A percentile compares a stretch with the other conserved stretches of the same genome.
These are phyloP conservation scores for Saccharomyces hybrid DNA, from an alignment of 1,139 yeast species.

Conservation along the genomic window DNA sequence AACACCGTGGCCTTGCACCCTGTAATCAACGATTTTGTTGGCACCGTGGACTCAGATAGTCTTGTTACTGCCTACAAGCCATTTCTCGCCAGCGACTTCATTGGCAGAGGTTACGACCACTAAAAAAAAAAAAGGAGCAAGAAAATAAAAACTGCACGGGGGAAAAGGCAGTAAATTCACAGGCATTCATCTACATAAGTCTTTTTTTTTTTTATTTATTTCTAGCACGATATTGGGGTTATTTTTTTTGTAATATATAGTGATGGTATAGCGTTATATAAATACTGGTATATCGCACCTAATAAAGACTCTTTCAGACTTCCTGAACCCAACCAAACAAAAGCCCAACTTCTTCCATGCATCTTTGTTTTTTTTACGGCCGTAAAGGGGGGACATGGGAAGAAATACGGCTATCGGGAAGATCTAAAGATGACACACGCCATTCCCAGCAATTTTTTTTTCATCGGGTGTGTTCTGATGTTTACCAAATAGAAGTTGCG, in stretches of 20 bases:
- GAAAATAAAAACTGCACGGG: not conserved
- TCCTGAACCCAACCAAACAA: not conserved
- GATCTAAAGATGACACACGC: not conserved
- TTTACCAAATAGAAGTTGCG: not conserved
- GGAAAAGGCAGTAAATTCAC: not conserved
- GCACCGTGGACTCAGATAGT: too few species aligned
- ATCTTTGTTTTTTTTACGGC: too few species aligned
- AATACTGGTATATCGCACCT: not conserved
- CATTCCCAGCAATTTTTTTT: not conserved
- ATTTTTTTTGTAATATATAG: not conserved
- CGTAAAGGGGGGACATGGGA: too few species aligned
- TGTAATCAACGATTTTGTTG: too few species aligned
- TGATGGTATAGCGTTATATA: not conserved
- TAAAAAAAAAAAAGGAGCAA: slow-evolving; percentile 1
- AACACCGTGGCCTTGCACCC: too few species aligned
- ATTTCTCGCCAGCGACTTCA: too few species aligned
- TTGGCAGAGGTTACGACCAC: too few species aligned
- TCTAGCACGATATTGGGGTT: not conserved
- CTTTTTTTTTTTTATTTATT: not conserved
- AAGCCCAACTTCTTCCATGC: not conserved
- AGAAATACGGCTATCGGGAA: not conserved
- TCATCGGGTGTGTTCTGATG: not conserved
- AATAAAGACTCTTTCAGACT: not conserved
- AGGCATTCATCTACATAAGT: not conserved
- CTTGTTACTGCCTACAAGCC: too few species aligned